Evolutionary conservation across 2,329 filamentous ascomycete genomes (phyloP).

Genomic region (Diaporthe vaccinii): DNA sequence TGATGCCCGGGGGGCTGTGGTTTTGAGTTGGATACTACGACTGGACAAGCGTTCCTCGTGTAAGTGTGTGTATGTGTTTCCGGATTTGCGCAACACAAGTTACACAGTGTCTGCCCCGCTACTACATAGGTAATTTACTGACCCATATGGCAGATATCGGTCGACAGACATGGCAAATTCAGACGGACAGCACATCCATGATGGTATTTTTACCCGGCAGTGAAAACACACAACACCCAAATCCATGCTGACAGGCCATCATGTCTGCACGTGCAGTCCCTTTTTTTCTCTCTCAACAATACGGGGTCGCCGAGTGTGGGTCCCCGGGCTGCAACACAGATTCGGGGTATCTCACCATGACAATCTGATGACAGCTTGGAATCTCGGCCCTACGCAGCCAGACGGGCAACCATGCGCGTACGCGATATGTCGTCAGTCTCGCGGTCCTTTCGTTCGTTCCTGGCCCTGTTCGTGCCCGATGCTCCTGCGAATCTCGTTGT

Average conservation of each 20-base stretch:
- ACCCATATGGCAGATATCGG: background rate
- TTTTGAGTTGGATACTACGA: slow-evolving; percentile 7
- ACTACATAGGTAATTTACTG: background rate
- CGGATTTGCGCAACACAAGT: background rate
- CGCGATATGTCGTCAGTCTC: slow-evolving; percentile 22
- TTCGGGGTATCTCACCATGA: slow-evolving; percentile 25
- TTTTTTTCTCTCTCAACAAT: background rate
- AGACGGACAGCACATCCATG: background rate
- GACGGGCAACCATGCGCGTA: background rate
- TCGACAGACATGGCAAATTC: background rate
- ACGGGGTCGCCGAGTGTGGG: slow-evolving; percentile 28
- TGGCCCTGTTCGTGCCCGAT: slow-evolving; percentile 12
- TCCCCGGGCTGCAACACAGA: slow-evolving; percentile 15
- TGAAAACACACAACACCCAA: background rate
- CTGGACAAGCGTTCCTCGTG: background rate
- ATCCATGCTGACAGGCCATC: slow-evolving; percentile 2
- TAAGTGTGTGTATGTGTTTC: background rate
- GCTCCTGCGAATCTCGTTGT: slow-evolving; percentile 10
- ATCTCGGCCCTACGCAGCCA: slow-evolving; percentile 11
- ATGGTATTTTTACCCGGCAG: background rate
- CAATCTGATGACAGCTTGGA: slow-evolving; percentile 22
- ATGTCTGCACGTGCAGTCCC: background rate
- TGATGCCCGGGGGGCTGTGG: background rate
- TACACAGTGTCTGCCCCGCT: slow-evolving; percentile 15
- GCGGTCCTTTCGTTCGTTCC: background rate